Conservation (phyloP, 2,329 filamentous ascomycete species). For the Rhynchosporium agropyri region DNA sequence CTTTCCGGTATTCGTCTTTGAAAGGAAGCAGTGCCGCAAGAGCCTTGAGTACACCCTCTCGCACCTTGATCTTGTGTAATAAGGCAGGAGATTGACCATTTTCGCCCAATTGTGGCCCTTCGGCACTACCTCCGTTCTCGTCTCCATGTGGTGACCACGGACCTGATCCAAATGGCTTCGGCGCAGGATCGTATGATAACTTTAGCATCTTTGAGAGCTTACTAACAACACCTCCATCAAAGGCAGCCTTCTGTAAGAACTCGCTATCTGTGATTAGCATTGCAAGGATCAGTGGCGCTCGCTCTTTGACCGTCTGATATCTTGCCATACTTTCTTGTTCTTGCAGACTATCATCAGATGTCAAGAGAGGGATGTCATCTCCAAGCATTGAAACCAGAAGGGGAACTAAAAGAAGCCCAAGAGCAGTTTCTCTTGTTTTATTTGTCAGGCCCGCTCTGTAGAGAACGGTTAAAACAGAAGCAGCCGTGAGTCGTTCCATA, state of each 20-base stretch:
- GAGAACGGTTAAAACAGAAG: slow-evolving; percentile 68
- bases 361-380: slow-evolving; percentile 48
- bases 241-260: slow-evolving; percentile 78
- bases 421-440: slow-evolving; percentile 63
- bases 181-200: slow-evolving; percentile 63
- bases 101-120: slow-evolving; percentile 57
- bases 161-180: slow-evolving; percentile 49
- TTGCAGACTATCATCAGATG: slow-evolving; percentile 46
- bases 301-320: slow-evolving; percentile 63
- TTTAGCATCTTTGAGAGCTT: slow-evolving; percentile 66
- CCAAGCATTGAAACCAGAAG: slow-evolving; percentile 68
- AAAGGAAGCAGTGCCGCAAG: slow-evolving; percentile 79
- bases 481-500: slow-evolving; percentile 67
- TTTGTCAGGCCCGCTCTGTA: slow-evolving; percentile 69
- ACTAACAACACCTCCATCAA: slow-evolving; percentile 67
- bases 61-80: slow-evolving; percentile 72
- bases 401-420: slow-evolving; percentile 71
- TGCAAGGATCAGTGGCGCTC: slow-evolving; percentile 74
- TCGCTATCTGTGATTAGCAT: slow-evolving; percentile 78
- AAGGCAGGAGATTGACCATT: slow-evolving; percentile 61
- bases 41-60: slow-evolving; percentile 76
- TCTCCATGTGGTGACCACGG: slow-evolving; percentile 54
- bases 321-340: slow-evolving; percentile 45
- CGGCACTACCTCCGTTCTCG: slow-evolving; percentile 31
- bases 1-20: slow-evolving; percentile 82